Conservation (phyloP, 108 stramenopile genomes). For the Craspedostauros australis region DNA sequence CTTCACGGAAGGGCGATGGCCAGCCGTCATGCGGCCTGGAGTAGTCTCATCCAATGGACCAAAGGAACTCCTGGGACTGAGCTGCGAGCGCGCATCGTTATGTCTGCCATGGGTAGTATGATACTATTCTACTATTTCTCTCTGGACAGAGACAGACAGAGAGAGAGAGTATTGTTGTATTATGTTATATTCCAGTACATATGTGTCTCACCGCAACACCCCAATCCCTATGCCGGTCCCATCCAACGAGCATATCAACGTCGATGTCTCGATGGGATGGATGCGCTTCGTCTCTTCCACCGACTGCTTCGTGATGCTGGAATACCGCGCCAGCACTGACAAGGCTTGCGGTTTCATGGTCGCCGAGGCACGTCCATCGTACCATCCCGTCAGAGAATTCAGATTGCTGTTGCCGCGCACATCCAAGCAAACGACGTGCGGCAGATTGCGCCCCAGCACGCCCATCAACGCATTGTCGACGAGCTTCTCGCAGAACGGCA, state of each 20-base stretch:
- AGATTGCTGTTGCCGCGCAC: conserved; percentile 64
- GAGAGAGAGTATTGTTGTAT: no score
- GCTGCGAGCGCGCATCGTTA: no score
- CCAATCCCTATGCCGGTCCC: conserved; percentile 60
- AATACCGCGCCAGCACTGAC: conserved; percentile 71
- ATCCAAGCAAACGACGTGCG: conserved; percentile 50
- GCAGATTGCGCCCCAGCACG: conserved; percentile 54
- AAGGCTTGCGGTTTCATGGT: conserved; percentile 24
- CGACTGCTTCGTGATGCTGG: conserved; percentile 38
- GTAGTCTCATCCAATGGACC: no score
- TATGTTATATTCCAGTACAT: no score
- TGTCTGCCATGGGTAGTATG: no score
- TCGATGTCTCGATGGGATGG: conserved; percentile 32
- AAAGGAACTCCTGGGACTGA: no score
- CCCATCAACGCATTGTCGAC: conserved; percentile 67
- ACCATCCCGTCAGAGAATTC: conserved; percentile 57
- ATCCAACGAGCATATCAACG: conserved; percentile 49
- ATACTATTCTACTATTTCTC: no score
- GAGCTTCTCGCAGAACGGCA: conserved; percentile 64
- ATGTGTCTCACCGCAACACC: conserved; percentile 30
- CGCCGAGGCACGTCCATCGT: conserved; percentile 57
- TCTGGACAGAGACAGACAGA: no score
- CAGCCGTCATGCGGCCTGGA: no score
- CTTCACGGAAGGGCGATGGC: no score
- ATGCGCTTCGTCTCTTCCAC: conserved; percentile 71